Evolutionary conservation across 2,329 filamentous ascomycete species (phyloP).

Genomic region (Lachnellula occidentalis): DNA sequence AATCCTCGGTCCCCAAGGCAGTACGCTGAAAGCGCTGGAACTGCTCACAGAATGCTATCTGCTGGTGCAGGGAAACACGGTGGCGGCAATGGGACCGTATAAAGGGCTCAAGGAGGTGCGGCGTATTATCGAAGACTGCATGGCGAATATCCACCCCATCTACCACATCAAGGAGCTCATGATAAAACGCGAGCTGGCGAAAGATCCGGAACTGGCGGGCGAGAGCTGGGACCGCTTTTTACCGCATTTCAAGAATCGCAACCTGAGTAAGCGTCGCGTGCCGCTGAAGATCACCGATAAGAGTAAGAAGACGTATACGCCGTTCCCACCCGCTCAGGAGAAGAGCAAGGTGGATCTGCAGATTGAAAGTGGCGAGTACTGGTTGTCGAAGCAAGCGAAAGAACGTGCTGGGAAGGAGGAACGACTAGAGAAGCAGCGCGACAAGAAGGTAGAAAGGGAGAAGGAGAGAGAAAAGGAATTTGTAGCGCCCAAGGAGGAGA

Average conservation of each 20-base stretch:
- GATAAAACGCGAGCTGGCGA: constrained; percentile 88
- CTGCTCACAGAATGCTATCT: constrained; percentile 89
- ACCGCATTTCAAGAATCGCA: constrained; percentile 94
- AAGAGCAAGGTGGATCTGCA: constrained; percentile 99
- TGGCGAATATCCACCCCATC: constrained; percentile 86
- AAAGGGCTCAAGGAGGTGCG: constrained; percentile 92
- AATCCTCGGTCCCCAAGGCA: constrained; percentile 85
- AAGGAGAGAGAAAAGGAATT: constrained; percentile 82
- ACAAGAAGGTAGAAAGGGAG: constrained; percentile 83
- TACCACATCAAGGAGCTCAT: constrained; percentile 94
- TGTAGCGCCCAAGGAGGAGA: constrained; percentile 75
- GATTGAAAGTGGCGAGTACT: constrained; percentile 97
- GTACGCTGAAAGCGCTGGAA: constrained; percentile 89
- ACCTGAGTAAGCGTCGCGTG: constrained; percentile 73
- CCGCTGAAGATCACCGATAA: constrained; percentile 90
- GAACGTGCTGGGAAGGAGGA: constrained; percentile 75
- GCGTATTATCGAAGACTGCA: constrained; percentile 87
- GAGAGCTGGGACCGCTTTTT: constrained; percentile 96
- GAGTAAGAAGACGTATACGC: constrained; percentile 88
- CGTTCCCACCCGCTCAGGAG: constrained; percentile 93
- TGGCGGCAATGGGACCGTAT: constrained; percentile 84
- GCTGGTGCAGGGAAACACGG: constrained; percentile 93
- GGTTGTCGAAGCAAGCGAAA: constrained; percentile 88
- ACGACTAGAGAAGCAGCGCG: constrained; percentile 75
- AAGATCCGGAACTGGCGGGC: constrained; percentile 77